Evolutionary conservation across 257 asterid species (phyloP).

Genomic region (Lavandula angustifolia): DNA sequence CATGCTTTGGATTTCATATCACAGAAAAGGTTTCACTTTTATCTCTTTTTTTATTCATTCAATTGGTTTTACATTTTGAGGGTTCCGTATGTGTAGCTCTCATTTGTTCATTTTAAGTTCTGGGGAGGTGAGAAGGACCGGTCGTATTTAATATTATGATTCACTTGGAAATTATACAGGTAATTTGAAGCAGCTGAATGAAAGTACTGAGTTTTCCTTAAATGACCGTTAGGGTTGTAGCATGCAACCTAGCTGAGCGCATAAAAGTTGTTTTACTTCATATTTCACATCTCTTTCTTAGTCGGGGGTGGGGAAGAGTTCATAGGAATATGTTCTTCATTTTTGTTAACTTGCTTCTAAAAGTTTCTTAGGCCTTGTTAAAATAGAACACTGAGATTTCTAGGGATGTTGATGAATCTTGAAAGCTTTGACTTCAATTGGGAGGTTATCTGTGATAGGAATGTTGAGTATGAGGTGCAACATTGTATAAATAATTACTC

Average conservation of each 20-base stretch:
- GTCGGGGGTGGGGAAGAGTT: not conserved
- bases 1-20: conserved; percentile 90
- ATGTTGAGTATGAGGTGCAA: not conserved
- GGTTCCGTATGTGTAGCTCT: not conserved
- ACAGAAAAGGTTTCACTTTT: conserved; percentile 67
- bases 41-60: not conserved
- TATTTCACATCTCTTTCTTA: not conserved
- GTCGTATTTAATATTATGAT: conserved; percentile 1
- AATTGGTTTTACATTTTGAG: not conserved
- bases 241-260: conserved; percentile 6
- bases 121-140: not conserved
- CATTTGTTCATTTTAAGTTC: conserved; percentile 6
- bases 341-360: conserved; percentile 21
- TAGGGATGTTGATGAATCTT: conserved; percentile 8
- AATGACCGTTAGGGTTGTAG: conserved; percentile 1
- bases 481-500: not conserved
- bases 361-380: not conserved
- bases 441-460: conserved; percentile 4
- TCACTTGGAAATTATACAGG: conserved; percentile 20
- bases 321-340: conserved; percentile 1
- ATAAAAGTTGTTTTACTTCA: conserved; percentile 12
- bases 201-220: not conserved
- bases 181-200: not conserved
- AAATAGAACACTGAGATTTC: conserved; percentile 7
- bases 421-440: not conserved